These are phyloP conservation scores for Ascosphaera apis DNA, from an alignment of 2,329 filamentous ascomycete species.

Conservation along the genomic window DNA sequence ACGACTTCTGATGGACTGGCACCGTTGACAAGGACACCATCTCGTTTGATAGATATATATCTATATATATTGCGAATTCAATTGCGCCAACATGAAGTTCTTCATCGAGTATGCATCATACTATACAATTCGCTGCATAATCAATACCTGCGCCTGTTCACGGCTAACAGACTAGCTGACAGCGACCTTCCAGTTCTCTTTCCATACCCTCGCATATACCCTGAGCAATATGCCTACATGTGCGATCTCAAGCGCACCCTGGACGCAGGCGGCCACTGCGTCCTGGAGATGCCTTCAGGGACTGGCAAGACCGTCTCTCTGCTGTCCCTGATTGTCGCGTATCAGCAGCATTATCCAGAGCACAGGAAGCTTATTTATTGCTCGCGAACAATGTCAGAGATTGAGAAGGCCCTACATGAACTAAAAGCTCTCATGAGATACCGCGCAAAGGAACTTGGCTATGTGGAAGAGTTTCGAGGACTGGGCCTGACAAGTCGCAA, in stretches of 20 bases:
- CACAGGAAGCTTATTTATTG: slow-evolving; percentile 96
- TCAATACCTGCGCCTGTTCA: not conserved
- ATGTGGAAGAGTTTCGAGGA: slow-evolving; percentile 78
- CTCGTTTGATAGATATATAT: too few relatives aligned
- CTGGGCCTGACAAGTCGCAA: slow-evolving; percentile 88
- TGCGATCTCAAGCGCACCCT: slow-evolving; percentile 71
- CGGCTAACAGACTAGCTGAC: slow-evolving; percentile 6
- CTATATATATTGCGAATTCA: too few relatives aligned
- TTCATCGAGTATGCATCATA: slow-evolving; percentile 49
- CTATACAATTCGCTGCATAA: not conserved
- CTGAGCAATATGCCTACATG: slow-evolving; percentile 60
- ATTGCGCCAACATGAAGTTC: slow-evolving; percentile 42
- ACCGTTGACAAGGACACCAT: too few relatives aligned
- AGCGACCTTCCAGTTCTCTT: slow-evolving; percentile 48
- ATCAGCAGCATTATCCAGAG: slow-evolving; percentile 82
- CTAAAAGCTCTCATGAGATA: slow-evolving; percentile 89
- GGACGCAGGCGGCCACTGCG: slow-evolving; percentile 83
- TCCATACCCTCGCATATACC: slow-evolving; percentile 52
- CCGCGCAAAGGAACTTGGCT: slow-evolving; percentile 65
- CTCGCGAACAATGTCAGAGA: slow-evolving; percentile 98
- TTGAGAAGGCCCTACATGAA: slow-evolving; percentile 89
- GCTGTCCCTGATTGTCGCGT: slow-evolving; percentile 83
- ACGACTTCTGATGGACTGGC: too few relatives aligned
- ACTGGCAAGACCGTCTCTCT: slow-evolving; percentile 95
- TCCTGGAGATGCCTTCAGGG: slow-evolving; percentile 95